Base-by-base conservation (phyloP, 495 filamentous ascomycete genomes). In the Xylaria palmicola region DNA sequence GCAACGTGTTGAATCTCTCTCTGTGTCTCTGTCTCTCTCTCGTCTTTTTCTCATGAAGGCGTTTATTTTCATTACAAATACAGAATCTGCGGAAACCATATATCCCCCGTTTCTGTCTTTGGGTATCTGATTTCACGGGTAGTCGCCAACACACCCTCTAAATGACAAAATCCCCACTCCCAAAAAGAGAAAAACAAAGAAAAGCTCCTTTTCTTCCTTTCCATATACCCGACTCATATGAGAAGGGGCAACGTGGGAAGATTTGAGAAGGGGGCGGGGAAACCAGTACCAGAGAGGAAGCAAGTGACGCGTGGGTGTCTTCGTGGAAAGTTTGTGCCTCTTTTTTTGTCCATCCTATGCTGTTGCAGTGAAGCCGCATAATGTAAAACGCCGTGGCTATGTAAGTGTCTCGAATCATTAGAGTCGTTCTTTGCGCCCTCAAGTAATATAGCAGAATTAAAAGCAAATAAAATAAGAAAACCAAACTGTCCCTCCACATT, bases 281-380 rank as follows among this genome's bases (percentile, higher is more conserved):
- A 32, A 32, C n/a, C n/a, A 52, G 15, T 37, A 29, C 13, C 37
- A 44, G 17, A 45, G 40, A 29, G 40, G 51, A 41, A 60, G 15
- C 13, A 39, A 30, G 44, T 32, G 44, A 30, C 44, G n/a, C 22
- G 19, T 5, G 40, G 44, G 24, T 41, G 15, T 15, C 43, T 32
- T 59, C 32, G 34, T 29, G 20, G 34, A 15, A 20, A n/a, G 17
- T 17, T 36, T n/a, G n/a, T n/a, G 39, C 13, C 24, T 47, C 37
- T 51, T 48, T 60, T 44, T 17, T 20, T 61, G 62, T 65, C 66
- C 69, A 65, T 69, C 69, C 64, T 69, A 69, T 71, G 69, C 69
- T 63, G 56, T 55, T 59, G 60, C 67, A 62, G 62, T 69, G 65
- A 48, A 63, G 40, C 63, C 58, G 59, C 54, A 61, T 53, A 3